Evolutionary conservation across 164 flowering plant species (phyloP).

Genomic region (Magnolia sinica): DNA sequence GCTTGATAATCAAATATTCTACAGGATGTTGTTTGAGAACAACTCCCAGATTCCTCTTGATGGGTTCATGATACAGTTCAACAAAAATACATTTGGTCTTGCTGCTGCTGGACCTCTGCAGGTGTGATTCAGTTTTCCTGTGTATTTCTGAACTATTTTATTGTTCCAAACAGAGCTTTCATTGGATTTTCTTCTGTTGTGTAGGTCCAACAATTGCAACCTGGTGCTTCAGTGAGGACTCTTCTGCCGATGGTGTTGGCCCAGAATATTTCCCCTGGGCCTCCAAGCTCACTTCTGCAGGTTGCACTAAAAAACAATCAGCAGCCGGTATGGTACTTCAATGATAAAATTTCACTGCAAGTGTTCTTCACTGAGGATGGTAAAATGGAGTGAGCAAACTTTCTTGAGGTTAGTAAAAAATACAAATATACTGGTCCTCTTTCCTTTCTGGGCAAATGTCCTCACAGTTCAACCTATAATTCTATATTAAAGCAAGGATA

Average conservation of each 20-base stretch:
- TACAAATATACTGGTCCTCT: too few relatives aligned
- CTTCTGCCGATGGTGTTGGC: constrained; percentile 86
- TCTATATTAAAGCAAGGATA: too few relatives aligned
- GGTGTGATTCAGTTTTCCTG: constrained; percentile 33
- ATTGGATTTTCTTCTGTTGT: not conserved
- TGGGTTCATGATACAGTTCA: constrained; percentile 99
- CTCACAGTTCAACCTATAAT: too few relatives aligned
- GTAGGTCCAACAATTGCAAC: constrained; percentile 84
- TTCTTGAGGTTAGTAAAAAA: constrained; percentile 68
- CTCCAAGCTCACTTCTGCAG: constrained; percentile 83
- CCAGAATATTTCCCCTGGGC: constrained; percentile 80
- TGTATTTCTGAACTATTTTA: too few relatives aligned
- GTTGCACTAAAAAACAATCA: constrained; percentile 94
- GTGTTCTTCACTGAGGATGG: constrained; percentile 85
- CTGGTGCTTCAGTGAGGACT: constrained; percentile 70
- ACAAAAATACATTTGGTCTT: constrained; percentile 93
- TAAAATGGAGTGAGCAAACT: constrained; percentile 80
- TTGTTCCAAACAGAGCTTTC: too few relatives aligned
- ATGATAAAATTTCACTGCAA: constrained; percentile 61
- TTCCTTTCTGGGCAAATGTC: too few relatives aligned
- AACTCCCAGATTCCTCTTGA: constrained; percentile 69
- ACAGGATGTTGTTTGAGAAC: constrained; percentile 85
- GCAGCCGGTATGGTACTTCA: constrained; percentile 98
- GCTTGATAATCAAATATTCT: constrained; percentile 84
- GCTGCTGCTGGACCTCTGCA: constrained; percentile 86